These are phyloP conservation scores for Pichia sp. DNA, from an alignment of 1,139 yeast species.

Conservation along the genomic window DNA sequence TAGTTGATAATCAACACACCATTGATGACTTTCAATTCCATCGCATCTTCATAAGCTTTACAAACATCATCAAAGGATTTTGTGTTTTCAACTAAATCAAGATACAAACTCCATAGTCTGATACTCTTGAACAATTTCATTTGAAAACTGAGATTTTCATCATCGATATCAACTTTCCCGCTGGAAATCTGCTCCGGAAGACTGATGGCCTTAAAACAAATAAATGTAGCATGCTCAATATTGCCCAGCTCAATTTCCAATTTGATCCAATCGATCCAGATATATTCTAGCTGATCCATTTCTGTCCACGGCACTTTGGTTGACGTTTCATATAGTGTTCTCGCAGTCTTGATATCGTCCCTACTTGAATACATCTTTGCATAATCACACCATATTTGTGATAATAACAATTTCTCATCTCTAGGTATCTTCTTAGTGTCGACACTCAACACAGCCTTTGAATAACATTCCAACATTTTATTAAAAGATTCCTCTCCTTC, in stretches of 20 bases:
- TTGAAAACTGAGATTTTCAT: conserved; percentile 53
- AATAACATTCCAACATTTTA: conserved; percentile 54
- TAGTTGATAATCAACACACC: conserved; percentile 66
- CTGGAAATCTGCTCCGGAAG: conserved; percentile 36
- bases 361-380: conserved; percentile 60
- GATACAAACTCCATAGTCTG: conserved; percentile 70
- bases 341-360: conserved; percentile 6
- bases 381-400: conserved; percentile 68
- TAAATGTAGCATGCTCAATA: conserved; percentile 49
- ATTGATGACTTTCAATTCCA: conserved; percentile 66
- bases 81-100: conserved; percentile 70
- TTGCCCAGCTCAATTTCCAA: conserved; percentile 53
- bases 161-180: conserved; percentile 38
- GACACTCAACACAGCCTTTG: conserved; percentile 64
- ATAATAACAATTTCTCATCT: conserved; percentile 37
- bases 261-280: conserved; percentile 77
- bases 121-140: conserved; percentile 48
- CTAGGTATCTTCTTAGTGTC: conserved; percentile 53
- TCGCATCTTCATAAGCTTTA: conserved; percentile 56
- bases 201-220: conserved; percentile 52
- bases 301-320: conserved; percentile 66
- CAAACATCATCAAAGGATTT: conserved; percentile 44
- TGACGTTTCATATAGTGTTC: conserved; percentile 56
- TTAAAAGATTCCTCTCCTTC: conserved; percentile 29
- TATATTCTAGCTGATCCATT: conserved; percentile 61